Conservation (phyloP, 371 early-diverging fungal genomes). For the Rhizomucor pusillus region DNA sequence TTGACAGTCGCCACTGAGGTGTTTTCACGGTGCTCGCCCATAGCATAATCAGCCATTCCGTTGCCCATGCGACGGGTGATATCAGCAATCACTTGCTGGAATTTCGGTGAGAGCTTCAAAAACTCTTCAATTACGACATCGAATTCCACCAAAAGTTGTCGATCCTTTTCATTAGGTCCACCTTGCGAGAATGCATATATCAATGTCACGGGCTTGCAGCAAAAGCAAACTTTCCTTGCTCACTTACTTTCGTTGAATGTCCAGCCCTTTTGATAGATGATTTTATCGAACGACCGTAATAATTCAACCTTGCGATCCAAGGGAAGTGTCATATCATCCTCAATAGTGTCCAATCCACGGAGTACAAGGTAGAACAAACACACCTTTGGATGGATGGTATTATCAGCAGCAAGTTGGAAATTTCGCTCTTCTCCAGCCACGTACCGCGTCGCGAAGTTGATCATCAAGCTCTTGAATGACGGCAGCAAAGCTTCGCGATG, state of each 20-base stretch:
- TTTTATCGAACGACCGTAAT: slow-evolving; percentile 77
- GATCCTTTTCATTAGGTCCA: slow-evolving; percentile 93
- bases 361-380: slow-evolving; percentile 93
- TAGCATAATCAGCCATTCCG: slow-evolving; percentile 92
- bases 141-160: slow-evolving; percentile 82
- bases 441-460: slow-evolving; percentile 81
- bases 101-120: slow-evolving; percentile 70
- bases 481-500: slow-evolving; percentile 94
- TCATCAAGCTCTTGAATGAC: slow-evolving; percentile 93
- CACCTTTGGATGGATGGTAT: slow-evolving; percentile 31
- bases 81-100: slow-evolving; percentile 85
- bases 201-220: too few relatives aligned
- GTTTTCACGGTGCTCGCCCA: slow-evolving; percentile 56
- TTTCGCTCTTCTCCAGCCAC: slow-evolving; percentile 7
- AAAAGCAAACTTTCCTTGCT: too few relatives aligned
- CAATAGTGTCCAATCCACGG: slow-evolving; percentile 95
- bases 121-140: slow-evolving; percentile 90
- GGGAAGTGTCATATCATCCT: slow-evolving; percentile 95
- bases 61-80: slow-evolving; percentile 89
- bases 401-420: too few relatives aligned
- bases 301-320: slow-evolving; percentile 74
- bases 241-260: slow-evolving; percentile 75
- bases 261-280: slow-evolving; percentile 83
- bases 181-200: slow-evolving; percentile 31
- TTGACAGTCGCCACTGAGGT: slow-evolving; percentile 71